Evolutionary conservation across 2,329 filamentous ascomycete genomes (phyloP), one percentile per base, ranked within the genome.

Genomic region (Geosmithia morbida): DNA sequence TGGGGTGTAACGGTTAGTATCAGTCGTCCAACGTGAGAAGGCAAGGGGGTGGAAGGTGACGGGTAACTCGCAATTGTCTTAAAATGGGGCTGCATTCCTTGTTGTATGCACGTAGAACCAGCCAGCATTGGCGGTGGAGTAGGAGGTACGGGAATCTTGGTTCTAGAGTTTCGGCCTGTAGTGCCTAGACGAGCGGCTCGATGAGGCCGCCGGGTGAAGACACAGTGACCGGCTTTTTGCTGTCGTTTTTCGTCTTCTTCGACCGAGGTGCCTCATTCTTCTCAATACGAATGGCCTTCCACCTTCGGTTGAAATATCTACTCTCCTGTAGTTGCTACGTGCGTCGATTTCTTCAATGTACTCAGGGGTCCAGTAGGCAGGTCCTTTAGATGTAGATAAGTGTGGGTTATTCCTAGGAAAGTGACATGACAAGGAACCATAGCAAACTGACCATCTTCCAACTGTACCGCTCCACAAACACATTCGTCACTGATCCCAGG

Each of bases 71-170:
- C 33, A 3, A 3, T 37, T 37, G 33, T 13, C 33, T 37, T 3
- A 37, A 11, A 37, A 37, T 13, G 14, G 33, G 33, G 33, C 3
- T 11, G 13, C 33, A 37, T 11, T 37, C 11, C 11, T 37, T 60
- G 63, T 58, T 58, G 4, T 68, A 51, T 1, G 41, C 20, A 3
- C 60, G 56, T 10, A 72, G 58, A 2, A 68, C 44, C 16, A 49
- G 49, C 66, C 66, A 72, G 56, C 62, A 67, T 20, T 48, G 46
- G 2, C 61, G 59, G 51, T 71, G 69, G 49, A 72, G 52, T 6
- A 42, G 13, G 30, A 69, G 51, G 47, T 68, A 67, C n/a, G 68
- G 65, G 45, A 69, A 66, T 0, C 53, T 51, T 4, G 68, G 46
- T 49, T 67, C 62, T 1, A 62, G 3, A 0, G 57, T 48, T 50